Conservation (phyloP, 1,139 yeast species). For the Diutina scorzettiae region DNA sequence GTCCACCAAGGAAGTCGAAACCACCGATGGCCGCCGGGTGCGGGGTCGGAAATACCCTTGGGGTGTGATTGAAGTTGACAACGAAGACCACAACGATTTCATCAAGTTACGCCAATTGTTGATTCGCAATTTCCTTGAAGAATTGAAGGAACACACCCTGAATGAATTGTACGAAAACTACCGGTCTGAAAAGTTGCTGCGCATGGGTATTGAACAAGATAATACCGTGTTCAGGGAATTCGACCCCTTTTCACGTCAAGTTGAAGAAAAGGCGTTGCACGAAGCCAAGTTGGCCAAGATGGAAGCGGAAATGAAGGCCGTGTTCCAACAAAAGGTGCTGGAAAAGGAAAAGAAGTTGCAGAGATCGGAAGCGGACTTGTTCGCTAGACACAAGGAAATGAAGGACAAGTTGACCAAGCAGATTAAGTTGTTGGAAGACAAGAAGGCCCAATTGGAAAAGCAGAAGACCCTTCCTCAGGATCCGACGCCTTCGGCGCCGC, state of each 20-base stretch:
- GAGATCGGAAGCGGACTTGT: conserved; percentile 93
- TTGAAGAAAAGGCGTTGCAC: conserved; percentile 86
- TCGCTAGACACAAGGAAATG: conserved; percentile 93
- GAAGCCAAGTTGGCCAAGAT: conserved; percentile 89
- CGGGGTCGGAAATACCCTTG: conserved; percentile 96
- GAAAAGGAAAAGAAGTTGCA: conserved; percentile 97
- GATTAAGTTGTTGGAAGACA: conserved; percentile 81
- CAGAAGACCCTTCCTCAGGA: conserved; percentile 48
- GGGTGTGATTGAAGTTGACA: conserved; percentile 96
- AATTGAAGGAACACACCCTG: conserved; percentile 78
- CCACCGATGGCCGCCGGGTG: conserved; percentile 65
- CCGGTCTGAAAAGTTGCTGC: conserved; percentile 69
- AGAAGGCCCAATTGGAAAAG: conserved; percentile 72
- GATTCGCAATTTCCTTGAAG: conserved; percentile 86
- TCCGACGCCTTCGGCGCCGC: conserved; percentile 28
- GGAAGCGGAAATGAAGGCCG: conserved; percentile 95
- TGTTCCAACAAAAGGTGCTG: conserved; percentile 91
- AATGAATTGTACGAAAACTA: conserved; percentile 75
- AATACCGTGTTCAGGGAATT: conserved; percentile 83
- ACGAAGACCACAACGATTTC: conserved; percentile 90
- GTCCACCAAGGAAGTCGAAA: conserved; percentile 64
- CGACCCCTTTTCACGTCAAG: conserved; percentile 87
- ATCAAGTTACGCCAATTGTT: conserved; percentile 81
- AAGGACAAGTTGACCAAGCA: conserved; percentile 87
- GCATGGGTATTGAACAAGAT: conserved; percentile 90